phyloP scores from a whole-genome alignment of 352 stramenopile genomes.

The Phytopythium aichiense region DNA sequence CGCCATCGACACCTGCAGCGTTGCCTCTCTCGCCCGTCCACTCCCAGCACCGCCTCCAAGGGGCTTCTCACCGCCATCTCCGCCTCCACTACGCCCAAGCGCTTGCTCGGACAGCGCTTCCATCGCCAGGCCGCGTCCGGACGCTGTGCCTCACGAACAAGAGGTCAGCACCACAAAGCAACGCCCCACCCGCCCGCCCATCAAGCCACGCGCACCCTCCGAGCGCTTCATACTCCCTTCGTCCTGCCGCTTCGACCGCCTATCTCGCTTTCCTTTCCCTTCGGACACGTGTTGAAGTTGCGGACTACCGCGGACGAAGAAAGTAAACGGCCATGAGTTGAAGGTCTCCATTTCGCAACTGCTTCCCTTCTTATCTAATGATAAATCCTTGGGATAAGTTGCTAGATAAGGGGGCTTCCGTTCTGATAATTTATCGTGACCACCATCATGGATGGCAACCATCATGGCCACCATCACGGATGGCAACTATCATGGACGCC shows the following conservation, averaged over 20 bases:
- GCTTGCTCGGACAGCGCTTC: too few relatives aligned
- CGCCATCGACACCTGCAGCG: not conserved
- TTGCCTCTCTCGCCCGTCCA: not conserved
- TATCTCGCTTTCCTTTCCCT: constrained; percentile 1
- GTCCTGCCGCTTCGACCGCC: not conserved
- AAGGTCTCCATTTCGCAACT: not conserved
- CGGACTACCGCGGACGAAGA: not conserved
- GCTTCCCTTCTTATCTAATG: not conserved
- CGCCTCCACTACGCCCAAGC: too few relatives aligned
- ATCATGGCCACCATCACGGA: too few relatives aligned
- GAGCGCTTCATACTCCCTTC: not conserved
- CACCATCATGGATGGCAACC: too few relatives aligned
- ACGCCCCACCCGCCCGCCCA: not conserved
- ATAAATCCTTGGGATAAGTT: not conserved
- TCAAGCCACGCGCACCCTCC: not conserved
- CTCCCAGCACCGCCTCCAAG: too few relatives aligned
- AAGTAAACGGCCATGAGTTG: not conserved
- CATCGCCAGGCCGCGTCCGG: too few relatives aligned
- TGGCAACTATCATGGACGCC: too few relatives aligned
- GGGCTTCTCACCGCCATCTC: too few relatives aligned
- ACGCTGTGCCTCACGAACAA: not conserved
- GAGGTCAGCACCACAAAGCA: not conserved
- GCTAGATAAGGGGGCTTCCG: not conserved
- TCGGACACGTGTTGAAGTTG: constrained; percentile 4
- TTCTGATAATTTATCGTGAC: too few relatives aligned